Evolutionary conservation across 2,329 filamentous ascomycete genomes (phyloP).

Genomic region (Trichoderma sp.): DNA sequence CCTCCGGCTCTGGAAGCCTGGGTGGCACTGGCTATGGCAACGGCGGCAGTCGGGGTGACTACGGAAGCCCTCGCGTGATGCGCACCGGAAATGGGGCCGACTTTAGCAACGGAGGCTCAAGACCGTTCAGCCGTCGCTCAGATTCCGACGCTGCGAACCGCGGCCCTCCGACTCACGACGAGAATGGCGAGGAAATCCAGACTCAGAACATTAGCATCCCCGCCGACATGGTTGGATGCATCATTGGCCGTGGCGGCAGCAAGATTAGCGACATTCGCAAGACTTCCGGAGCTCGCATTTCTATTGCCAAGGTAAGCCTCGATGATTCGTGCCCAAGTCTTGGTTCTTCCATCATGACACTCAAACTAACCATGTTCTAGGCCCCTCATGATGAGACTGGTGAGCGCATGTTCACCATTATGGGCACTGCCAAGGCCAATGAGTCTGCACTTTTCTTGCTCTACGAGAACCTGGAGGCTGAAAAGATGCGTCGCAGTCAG

Average conservation of each 20-base stretch:
- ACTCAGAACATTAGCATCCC: constrained; percentile 99
- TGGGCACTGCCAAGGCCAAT: constrained; percentile 89
- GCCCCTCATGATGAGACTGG: constrained; percentile 95
- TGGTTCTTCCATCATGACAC: neutral
- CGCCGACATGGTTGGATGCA: constrained; percentile 99
- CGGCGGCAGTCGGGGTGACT: constrained; percentile 46
- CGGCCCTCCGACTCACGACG: constrained; percentile 83
- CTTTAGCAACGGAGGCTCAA: constrained; percentile 76
- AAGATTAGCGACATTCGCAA: constrained; percentile 99
- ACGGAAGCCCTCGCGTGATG: constrained; percentile 70
- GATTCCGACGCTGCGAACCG: constrained; percentile 78
- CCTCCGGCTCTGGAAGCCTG: constrained; percentile 50
- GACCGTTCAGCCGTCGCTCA: constrained; percentile 73
- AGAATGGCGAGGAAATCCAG: constrained; percentile 96
- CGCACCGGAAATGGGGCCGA: constrained; percentile 97
- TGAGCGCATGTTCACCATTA: constrained; percentile 99
- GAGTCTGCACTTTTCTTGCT: constrained; percentile 94
- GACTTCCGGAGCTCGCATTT: constrained; percentile 93
- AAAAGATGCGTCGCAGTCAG: constrained; percentile 97
- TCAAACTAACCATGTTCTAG: constrained; percentile 33
- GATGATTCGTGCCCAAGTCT: neutral
- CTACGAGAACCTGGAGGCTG: constrained; percentile 97
- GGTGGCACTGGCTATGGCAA: constrained; percentile 33
- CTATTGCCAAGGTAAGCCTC: constrained; percentile 76
- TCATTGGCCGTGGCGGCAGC: constrained; percentile 89